Conservation (phyloP, 345 rosid species). For the Ceriops decandra region DNA sequence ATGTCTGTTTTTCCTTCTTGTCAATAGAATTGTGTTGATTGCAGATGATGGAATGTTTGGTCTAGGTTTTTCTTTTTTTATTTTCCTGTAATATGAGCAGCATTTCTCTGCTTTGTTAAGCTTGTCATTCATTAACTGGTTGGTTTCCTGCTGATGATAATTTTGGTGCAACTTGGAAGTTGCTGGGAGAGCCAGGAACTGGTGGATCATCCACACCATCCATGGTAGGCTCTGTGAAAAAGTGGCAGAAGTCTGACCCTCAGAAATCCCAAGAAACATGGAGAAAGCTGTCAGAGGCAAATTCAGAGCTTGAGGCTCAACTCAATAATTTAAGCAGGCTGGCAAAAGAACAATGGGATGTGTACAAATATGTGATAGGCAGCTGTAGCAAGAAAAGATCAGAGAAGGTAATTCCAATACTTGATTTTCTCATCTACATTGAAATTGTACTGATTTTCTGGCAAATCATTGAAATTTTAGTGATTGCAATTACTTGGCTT, state of each 20-base stretch:
- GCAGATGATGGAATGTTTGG: neutral
- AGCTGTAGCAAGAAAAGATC: conserved; percentile 61
- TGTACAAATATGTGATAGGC: conserved; percentile 53
- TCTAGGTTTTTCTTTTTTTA: no score
- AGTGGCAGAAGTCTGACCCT: conserved; percentile 89
- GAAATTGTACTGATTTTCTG: no score
- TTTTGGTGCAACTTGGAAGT: conserved; percentile 39
- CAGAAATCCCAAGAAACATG: conserved; percentile 69
- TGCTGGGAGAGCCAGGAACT: conserved; percentile 89
- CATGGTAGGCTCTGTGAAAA: conserved; percentile 96
- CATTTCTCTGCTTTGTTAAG: neutral
- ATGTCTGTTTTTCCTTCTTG: no score
- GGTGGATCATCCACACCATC: conserved; percentile 99
- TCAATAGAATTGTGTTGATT: neutral
- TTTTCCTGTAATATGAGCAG: neutral
- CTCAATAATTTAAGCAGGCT: conserved; percentile 58
- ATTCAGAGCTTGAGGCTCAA: conserved; percentile 66
- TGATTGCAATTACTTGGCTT: no score
- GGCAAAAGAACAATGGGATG: conserved; percentile 70
- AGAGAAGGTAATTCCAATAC: conserved; percentile 53
- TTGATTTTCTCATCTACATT: conserved; percentile 1
- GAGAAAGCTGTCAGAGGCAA: conserved; percentile 73
- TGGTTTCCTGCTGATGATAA: conserved; percentile 11
- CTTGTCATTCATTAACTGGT: neutral
- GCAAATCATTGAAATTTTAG: no score